Base-by-base conservation (phyloP, 345 rosid species). In the Eucalyptus lansdowneana region DNA sequence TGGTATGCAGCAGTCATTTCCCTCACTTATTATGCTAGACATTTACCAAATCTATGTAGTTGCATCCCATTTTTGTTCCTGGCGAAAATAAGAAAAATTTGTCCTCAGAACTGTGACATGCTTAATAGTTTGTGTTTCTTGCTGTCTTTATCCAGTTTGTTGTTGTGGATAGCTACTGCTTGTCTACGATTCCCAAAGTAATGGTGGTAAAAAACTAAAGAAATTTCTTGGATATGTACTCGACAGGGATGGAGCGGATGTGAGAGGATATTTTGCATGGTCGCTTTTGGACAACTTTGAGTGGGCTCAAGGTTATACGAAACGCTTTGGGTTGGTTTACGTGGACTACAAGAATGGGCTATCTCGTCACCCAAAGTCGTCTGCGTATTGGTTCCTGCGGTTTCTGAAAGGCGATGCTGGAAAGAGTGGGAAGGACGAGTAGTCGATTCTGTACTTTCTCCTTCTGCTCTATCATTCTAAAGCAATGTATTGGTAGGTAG, bases 231-330 rank as follows among this genome's bases (percentile, higher is more conserved):
- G 29, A 50, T 49, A 22, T 67, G 90, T 65, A 29, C 22, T 81
- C n/a, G 51, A 69, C 94, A 96, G 99, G 90, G 99, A 96, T 42
- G 99, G 98, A 90, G 98, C 76, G 34, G 94, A 97, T 88, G 97
- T 97, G 92, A 94, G 95, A 92, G 99, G 99, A 90, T 94, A 97
- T 90, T 97, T 96, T 80, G 99, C 96, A 2, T 96, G 99, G 99
- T 96, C 99, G 25, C 91, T 97, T 87, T n/a, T 96, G 89, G 99
- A 97, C 93, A 96, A 96, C 89, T 96, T 97, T 80, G 99, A 97
- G 89, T 96, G 99, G 99, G 97, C 94, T 24, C 95, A 95, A 91
- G 99, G 98, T n/a, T 96, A 93, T 86, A 97, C 98, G 53, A 97
- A 97, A 92, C 95, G 99, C 45, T 96, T 96, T 16, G 99, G 99